A percentile compares a stretch with the other conserved stretches of the same genome.
Evolutionary conservation across 805 yeast genomes (phyloP).

Genomic region (Wickerhamiella dianesei): DNA sequence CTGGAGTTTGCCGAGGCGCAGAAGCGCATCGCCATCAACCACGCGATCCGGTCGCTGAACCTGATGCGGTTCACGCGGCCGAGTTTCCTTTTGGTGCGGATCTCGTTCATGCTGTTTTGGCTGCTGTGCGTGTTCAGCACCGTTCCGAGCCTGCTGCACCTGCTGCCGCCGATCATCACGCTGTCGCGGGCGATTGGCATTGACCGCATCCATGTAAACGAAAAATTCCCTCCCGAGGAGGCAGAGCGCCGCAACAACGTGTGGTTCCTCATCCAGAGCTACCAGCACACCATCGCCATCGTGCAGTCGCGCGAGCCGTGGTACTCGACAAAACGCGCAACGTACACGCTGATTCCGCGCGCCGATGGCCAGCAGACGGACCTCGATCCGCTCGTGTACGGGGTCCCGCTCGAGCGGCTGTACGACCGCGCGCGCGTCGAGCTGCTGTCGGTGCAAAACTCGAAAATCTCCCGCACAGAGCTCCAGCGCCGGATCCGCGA

Average conservation of each 20-base stretch:
- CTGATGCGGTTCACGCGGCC: background rate
- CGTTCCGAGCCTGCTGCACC: background rate
- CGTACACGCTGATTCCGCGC: background rate
- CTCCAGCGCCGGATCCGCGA: background rate
- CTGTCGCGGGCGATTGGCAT: background rate
- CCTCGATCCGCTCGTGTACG: background rate
- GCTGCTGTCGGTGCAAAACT: background rate
- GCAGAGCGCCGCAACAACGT: background rate
- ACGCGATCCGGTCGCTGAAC: background rate
- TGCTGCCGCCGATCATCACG: background rate
- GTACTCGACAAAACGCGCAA: background rate
- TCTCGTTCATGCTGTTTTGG: background rate
- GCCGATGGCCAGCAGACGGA: background rate
- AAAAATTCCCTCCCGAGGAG: background rate
- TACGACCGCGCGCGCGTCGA: background rate
- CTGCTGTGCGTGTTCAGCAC: background rate
- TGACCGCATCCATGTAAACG: background rate
- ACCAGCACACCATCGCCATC: background rate
- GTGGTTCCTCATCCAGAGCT: background rate
- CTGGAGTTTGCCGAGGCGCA: background rate
- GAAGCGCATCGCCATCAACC: background rate
- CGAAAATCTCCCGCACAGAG: background rate
- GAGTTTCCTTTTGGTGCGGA: background rate
- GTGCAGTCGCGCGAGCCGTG: background rate
- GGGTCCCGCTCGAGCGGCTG: background rate